A percentile compares a stretch with the other conserved stretches of the same genome.
These are phyloP conservation scores for Scedosporium apiospermum DNA, from an alignment of 2,329 filamentous ascomycete species.

Conservation along the genomic window DNA sequence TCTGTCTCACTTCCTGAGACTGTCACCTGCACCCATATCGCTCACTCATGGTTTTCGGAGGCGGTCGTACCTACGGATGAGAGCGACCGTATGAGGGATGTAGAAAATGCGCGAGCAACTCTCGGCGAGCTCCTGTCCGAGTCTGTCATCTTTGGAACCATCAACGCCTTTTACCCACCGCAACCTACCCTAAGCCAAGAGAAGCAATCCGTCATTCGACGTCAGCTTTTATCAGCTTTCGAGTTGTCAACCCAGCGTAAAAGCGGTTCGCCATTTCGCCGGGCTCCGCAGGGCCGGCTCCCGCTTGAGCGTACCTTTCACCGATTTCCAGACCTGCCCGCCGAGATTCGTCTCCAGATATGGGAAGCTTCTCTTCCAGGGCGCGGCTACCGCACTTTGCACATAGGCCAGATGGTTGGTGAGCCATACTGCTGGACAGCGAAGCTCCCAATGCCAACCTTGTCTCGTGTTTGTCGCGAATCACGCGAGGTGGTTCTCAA, in stretches of 20 bases:
- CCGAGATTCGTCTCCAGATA: conserved; percentile 5
- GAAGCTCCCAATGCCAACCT: conserved; percentile 2
- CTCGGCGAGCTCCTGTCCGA: background rate
- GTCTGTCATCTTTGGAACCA: conserved; percentile 2
- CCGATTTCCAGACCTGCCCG: background rate
- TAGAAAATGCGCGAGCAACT: background rate
- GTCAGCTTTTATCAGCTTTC: background rate
- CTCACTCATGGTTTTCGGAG: conserved; percentile 1
- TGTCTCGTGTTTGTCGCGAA: conserved; percentile 1
- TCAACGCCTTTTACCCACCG: conserved; percentile 4
- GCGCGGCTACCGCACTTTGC: background rate
- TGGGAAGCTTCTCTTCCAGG: background rate
- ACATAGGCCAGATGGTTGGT: conserved; percentile 2
- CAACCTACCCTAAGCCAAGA: background rate
- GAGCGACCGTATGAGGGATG: background rate
- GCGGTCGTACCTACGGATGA: background rate
- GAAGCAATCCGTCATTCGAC: background rate
- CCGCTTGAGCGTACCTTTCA: background rate
- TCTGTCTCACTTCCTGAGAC: background rate
- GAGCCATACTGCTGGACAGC: conserved; percentile 6
- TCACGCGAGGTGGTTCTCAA: background rate
- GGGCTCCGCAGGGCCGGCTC: background rate
- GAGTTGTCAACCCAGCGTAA: background rate
- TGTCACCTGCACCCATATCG: background rate
- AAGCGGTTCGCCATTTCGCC: background rate